phyloP scores from a whole-genome alignment of 2,329 filamentous ascomycete genomes.

The Arthrinium puccinioides region DNA sequence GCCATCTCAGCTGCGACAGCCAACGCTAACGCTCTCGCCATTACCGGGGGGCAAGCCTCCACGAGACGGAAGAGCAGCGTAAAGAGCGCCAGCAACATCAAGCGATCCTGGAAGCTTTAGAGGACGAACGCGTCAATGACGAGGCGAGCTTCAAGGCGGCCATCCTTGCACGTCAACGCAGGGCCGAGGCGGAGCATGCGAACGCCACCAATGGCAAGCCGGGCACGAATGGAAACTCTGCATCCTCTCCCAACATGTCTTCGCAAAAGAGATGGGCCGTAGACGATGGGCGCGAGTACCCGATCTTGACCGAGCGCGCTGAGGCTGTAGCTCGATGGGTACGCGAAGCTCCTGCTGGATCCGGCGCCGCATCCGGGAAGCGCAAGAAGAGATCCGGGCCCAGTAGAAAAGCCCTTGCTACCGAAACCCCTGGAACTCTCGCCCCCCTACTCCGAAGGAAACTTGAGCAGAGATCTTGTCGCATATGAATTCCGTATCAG shows the following conservation, averaged over 20 bases:
- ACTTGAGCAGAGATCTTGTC: too few relatives aligned
- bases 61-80: constrained; percentile 44
- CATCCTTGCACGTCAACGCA: constrained; percentile 51
- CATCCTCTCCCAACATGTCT: constrained; percentile 12
- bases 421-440: too few relatives aligned
- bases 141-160: constrained; percentile 58
- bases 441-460: too few relatives aligned
- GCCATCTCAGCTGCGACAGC: constrained; percentile 18
- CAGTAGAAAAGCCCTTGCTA: neutral
- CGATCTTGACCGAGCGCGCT: constrained; percentile 63
- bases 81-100: constrained; percentile 55
- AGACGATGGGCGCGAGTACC: constrained; percentile 62
- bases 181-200: constrained; percentile 46
- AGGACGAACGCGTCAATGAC: constrained; percentile 61
- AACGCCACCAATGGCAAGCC: constrained; percentile 13
- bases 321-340: constrained; percentile 66
- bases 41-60: constrained; percentile 18
- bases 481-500: too few relatives aligned
- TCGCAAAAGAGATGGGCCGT: constrained; percentile 50
- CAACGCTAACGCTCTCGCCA: constrained; percentile 27
- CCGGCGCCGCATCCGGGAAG: constrained; percentile 17
- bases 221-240: constrained; percentile 4
- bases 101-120: constrained; percentile 59
- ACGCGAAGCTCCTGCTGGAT: constrained; percentile 40
- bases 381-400: constrained; percentile 17